A percentile compares a stretch with the other conserved stretches of the same genome.
Evolutionary conservation across 306 rosid species (phyloP).

Genomic region (Quercus engelmannii): DNA sequence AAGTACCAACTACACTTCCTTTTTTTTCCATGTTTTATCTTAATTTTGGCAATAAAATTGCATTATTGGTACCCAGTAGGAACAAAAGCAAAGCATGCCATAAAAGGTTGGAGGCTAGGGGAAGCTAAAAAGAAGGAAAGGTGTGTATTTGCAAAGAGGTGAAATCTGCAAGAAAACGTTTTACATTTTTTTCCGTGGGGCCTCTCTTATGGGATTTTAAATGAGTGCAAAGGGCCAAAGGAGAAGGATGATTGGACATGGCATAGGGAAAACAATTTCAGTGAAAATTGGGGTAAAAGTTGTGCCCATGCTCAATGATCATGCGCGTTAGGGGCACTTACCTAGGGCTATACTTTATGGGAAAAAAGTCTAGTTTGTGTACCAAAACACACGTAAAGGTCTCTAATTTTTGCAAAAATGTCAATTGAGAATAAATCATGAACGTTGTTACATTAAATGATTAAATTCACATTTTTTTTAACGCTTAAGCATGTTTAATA

Average conservation of each 20-base stretch:
- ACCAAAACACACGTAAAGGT: too few species aligned
- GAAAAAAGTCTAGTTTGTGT: too few species aligned
- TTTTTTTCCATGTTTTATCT: not conserved
- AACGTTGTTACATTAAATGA: too few species aligned
- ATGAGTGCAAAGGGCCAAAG: not conserved
- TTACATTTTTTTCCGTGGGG: not conserved
- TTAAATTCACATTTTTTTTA: too few species aligned
- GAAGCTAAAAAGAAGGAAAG: not conserved
- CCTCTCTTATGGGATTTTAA: constrained; percentile 4
- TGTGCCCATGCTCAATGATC: not conserved
- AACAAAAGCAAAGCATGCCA: constrained; percentile 31
- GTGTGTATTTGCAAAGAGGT: constrained; percentile 27
- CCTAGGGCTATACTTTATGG: too few species aligned
- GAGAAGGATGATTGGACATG: constrained; percentile 11
- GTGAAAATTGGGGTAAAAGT: not conserved
- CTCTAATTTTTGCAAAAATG: too few species aligned
- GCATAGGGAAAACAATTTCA: not conserved
- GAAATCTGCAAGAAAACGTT: not conserved
- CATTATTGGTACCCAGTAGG: not conserved
- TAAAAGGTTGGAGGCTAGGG: constrained; percentile 15
- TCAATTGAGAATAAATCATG: too few species aligned
- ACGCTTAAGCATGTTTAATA: too few species aligned
- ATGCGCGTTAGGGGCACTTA: too few species aligned
- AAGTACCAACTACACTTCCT: not conserved
- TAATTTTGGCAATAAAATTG: constrained; percentile 2